phyloP scores from a whole-genome alignment of 345 rosid genomes.

The Carallia brachiata region DNA sequence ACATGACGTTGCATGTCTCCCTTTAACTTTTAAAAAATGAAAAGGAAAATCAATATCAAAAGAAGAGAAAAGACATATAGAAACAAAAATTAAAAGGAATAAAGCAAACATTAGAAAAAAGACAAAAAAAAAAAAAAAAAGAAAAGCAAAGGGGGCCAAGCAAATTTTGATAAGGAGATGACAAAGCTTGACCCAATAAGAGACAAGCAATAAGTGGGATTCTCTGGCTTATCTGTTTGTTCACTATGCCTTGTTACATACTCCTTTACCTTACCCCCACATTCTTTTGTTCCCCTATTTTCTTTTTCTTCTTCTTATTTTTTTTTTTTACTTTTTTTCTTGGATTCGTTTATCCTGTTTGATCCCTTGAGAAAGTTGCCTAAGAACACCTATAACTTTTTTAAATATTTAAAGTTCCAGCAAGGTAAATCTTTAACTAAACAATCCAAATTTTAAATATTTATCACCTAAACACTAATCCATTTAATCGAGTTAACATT shows the following conservation, averaged over 20 bases:
- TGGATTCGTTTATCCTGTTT: neutral
- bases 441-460: too few species aligned
- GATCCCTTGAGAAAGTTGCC: too few species aligned
- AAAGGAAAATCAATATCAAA: slow-evolving; percentile 15
- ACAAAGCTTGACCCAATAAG: neutral
- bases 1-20: neutral
- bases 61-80: slow-evolving; percentile 6
- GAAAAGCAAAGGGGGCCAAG: neutral
- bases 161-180: neutral
- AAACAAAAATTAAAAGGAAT: neutral
- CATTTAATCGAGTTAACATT: too few species aligned
- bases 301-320: neutral
- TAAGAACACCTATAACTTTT: too few species aligned
- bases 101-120: neutral
- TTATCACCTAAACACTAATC: too few species aligned
- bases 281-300: neutral
- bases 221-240: slow-evolving; percentile 13
- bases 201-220: slow-evolving; percentile 46
- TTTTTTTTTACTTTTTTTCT: neutral
- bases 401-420: too few species aligned
- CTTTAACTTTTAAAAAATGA: neutral
- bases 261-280: slow-evolving; percentile 16
- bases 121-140: neutral
- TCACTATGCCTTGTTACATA: neutral
- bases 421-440: too few species aligned